These are phyloP conservation scores for Ophiostoma himal-ulmi DNA, from an alignment of 2,329 filamentous ascomycete genomes.

Conservation along the genomic window DNA sequence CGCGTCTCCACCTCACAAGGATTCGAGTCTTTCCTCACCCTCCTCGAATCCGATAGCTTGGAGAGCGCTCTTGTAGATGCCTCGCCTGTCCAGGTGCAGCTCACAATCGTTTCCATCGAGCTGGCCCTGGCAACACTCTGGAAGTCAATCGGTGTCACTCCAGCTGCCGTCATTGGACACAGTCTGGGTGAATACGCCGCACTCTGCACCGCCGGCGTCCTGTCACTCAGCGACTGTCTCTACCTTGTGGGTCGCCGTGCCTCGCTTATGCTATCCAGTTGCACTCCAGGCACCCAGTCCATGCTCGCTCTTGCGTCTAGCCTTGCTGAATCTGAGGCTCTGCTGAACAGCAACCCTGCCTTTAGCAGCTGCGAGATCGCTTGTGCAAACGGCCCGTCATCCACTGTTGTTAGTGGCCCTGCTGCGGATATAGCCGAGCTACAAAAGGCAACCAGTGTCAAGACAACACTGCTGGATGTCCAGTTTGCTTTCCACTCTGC, in stretches of 20 bases:
- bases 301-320: constrained; percentile 48
- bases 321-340: constrained; percentile 47
- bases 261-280: constrained; percentile 57
- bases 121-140: constrained; percentile 53
- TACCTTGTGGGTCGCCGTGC: constrained; percentile 65
- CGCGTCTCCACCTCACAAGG: constrained; percentile 44
- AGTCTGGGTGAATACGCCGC: constrained; percentile 71
- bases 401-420: constrained; percentile 61
- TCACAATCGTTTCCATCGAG: constrained; percentile 50
- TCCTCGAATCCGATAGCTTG: constrained; percentile 39
- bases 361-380: constrained; percentile 45
- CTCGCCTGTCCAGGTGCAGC: constrained; percentile 48
- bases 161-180: constrained; percentile 54
- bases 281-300: constrained; percentile 60
- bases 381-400: constrained; percentile 69
- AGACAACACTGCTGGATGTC: constrained; percentile 43
- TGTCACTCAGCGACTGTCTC: constrained; percentile 66
- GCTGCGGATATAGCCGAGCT: constrained; percentile 41
- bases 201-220: constrained; percentile 62
- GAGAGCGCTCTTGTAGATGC: constrained; percentile 40
- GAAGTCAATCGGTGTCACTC: constrained; percentile 50
- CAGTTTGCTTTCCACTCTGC: constrained; percentile 51
- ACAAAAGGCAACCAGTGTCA: constrained; percentile 37
- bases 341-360: constrained; percentile 37
- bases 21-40: constrained; percentile 52